These are phyloP conservation scores for Populus hybrid DNA, from an alignment of 441 rosid species.

Conservation along the genomic window DNA sequence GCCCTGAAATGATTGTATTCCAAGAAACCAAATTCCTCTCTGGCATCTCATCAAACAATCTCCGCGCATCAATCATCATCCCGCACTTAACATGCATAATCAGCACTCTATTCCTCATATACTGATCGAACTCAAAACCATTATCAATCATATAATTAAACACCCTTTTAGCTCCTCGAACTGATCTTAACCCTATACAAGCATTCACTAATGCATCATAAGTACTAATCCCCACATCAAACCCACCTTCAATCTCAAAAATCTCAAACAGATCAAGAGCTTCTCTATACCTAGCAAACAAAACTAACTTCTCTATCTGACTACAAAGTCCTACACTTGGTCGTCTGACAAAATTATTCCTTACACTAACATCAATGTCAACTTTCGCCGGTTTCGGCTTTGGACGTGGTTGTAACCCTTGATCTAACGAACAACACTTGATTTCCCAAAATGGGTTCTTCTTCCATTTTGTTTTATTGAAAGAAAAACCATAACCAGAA, in stretches of 20 bases:
- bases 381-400: conserved; percentile 40
- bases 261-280: conserved; percentile 86
- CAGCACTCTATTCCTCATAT: conserved; percentile 69
- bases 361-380: conserved; percentile 22
- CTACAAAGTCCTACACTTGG: conserved; percentile 53
- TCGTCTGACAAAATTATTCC: conserved; percentile 22
- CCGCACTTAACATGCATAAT: conserved; percentile 75
- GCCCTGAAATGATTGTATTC: conserved; percentile 57
- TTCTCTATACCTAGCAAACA: conserved; percentile 50
- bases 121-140: conserved; percentile 57
- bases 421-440: conserved; percentile 47
- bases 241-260: conserved; percentile 56
- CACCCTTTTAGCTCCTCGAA: conserved; percentile 68
- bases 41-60: conserved; percentile 71
- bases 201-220: conserved; percentile 74
- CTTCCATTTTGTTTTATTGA: conserved; percentile 41
- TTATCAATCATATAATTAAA: conserved; percentile 45
- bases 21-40: conserved; percentile 66
- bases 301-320: conserved; percentile 73
- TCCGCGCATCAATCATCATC: conserved; percentile 70
- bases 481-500: conserved; percentile 37
- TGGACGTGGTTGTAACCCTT: conserved; percentile 52
- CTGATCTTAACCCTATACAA: conserved; percentile 70
- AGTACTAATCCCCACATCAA: conserved; percentile 49
- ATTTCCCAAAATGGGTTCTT: conserved; percentile 34